Evolutionary conservation across 805 yeast genomes (phyloP).

Genomic region (Metschnikowia amazonensis): DNA sequence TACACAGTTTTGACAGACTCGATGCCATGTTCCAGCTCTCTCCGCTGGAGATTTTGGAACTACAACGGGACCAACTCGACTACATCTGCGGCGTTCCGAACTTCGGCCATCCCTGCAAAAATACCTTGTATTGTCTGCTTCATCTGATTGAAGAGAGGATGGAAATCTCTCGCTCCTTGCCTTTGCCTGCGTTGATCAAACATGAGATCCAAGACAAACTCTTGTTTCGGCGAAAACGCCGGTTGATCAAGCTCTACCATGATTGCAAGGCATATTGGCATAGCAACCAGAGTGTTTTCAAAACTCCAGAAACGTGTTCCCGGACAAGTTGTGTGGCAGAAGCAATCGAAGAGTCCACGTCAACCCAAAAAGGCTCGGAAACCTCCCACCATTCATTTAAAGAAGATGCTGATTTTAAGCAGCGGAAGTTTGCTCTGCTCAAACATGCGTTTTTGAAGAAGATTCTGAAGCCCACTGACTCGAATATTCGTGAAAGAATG

Average conservation of each 20-base stretch:
- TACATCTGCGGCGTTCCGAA: constrained; percentile 17
- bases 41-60: constrained; percentile 12
- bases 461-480: constrained; percentile 12
- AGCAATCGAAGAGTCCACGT: background rate
- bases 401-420: background rate
- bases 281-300: constrained; percentile 6
- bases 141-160: constrained; percentile 16
- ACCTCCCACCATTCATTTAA: constrained; percentile 4
- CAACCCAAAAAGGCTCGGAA: constrained; percentile 10
- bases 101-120: constrained; percentile 11
- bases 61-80: constrained; percentile 14
- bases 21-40: constrained; percentile 12
- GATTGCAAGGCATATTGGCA: constrained; percentile 16
- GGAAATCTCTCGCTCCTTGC: constrained; percentile 11
- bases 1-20: constrained; percentile 7
- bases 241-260: constrained; percentile 11
- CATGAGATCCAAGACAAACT: constrained; percentile 12
- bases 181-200: constrained; percentile 12
- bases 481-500: constrained; percentile 17
- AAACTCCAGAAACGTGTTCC: constrained; percentile 13
- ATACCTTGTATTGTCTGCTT: constrained; percentile 12
- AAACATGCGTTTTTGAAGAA: constrained; percentile 11
- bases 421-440: constrained; percentile 11
- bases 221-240: constrained; percentile 12
- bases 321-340: constrained; percentile 12